Conservation (phyloP, 306 rosid species). For the Glycyrrhiza uralensis region DNA sequence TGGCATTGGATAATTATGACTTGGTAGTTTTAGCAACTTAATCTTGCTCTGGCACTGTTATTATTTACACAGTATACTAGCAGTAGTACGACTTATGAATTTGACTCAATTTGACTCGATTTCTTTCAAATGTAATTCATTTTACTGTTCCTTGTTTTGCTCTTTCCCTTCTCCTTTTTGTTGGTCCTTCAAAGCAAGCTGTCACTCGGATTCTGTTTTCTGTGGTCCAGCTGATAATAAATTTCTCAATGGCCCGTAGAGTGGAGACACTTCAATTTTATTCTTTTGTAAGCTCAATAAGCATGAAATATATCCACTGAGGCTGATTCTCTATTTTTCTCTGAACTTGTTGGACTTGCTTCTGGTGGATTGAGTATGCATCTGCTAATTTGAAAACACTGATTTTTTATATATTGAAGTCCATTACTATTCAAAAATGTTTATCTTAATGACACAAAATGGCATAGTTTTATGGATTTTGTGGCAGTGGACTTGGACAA, state of each 20-base stretch:
- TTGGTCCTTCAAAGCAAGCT: not conserved
- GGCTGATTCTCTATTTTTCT: not conserved
- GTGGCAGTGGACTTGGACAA: conserved; percentile 59
- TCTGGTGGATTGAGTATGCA: conserved; percentile 16
- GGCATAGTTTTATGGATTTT: conserved; percentile 30
- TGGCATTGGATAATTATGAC: not conserved
- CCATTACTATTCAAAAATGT: conserved; percentile 4
- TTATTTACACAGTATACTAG: not conserved
- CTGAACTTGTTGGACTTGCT: not conserved
- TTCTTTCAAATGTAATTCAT: not conserved
- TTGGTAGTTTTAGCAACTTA: not conserved
- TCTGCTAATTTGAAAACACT: not conserved
- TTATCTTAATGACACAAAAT: conserved; percentile 16
- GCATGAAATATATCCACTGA: not conserved
- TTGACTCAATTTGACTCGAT: conserved; percentile 5
- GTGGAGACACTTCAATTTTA: not conserved
- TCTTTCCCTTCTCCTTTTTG: not conserved
- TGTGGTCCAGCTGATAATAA: not conserved
- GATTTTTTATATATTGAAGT: not conserved
- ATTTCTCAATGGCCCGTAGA: not conserved
- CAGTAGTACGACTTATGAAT: not conserved
- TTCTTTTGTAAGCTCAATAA: not conserved
- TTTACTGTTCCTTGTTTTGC: not conserved
- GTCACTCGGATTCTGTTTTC: conserved; percentile 5
- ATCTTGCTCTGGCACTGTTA: not conserved